Evolutionary conservation across 1,284 basidiomycete species (phyloP), one percentile per base, ranked within the genome.

Genomic region (Pulveroboletus sp.): DNA sequence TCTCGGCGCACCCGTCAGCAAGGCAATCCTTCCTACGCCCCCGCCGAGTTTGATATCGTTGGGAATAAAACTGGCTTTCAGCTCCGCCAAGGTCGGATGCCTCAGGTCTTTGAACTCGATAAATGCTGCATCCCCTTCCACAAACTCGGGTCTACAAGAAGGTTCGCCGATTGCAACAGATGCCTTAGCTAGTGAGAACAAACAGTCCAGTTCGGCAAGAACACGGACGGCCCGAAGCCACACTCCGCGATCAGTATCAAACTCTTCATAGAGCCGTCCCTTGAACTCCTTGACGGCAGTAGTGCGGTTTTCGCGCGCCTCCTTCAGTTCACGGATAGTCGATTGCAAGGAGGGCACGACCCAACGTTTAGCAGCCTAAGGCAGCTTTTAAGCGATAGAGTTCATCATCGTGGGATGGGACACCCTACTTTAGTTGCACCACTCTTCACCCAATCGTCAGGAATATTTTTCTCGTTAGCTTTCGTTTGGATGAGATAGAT

Each of bases 121-220:
- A 63, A 87, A 86, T 3, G 95, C 93, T 31, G 83, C 78, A 57
- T 91, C 87, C 24, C 85, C 83, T 47, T 93, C 90, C 22, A 96
- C 80, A 60, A 99, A 88, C 66, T 89, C 84, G 0, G 97, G 97
- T 58, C 97, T 80, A 71, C 96, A 98, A 40, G 86, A 83, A 4
- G 97, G 97, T 74, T 96, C 92, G 43, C 95, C 96, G 50, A 99
- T 84, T 14, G 93, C 92, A 33, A 78, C 74, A 2, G 96, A 98
- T 0, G 95, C 84, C 73, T 95, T 96, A 9, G 96, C 91, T 48
- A 99, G 78, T 64, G 93, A 95, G 68, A 97, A 85, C 31, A 99
- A 77, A 72, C 97, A 99, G 73, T 99, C 97, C 25, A 99, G 78
- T 75, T 98, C 87, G 50, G 95, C 84, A 63, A 93, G 78, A 44